Base-by-base conservation (phyloP, 257 asterid genomes). In the Solanum dulcamara region DNA sequence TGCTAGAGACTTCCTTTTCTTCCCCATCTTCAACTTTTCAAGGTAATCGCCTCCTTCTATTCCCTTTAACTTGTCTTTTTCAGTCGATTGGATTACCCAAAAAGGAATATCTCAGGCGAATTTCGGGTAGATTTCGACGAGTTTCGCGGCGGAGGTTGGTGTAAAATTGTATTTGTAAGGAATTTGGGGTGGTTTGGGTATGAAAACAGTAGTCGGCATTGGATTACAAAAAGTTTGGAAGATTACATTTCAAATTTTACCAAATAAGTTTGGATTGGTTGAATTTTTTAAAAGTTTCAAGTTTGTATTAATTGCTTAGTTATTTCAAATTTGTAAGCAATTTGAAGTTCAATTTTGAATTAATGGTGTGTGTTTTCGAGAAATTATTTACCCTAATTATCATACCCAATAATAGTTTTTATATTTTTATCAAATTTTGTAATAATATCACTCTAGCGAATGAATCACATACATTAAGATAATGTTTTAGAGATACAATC, bases 1-100 rank as follows among this genome's bases (percentile, higher is more conserved):
- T 51, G 97, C 93, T 80, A 92, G 91, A 83, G 98, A 94, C 91
- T 96, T 96, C 92, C 98, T 91, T 91, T 96, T 96, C 94, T 94
- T 96, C 30, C 91, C 96, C 99, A 96, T 95, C 88, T 46, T 32
- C 13, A 51, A 82, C 4, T 53, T 57, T 48, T 12, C 30, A 2
- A 13, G 37, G 44, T 12, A 35, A 59, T 37, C 67, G 67, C 67
- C 30, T 30, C n/a, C 64, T 26, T 30, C 11, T 24, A 20, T 28
- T 20, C 84, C 37, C n/a, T 38, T 35, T 28, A 18, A 64, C 33
- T 59, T 60, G 60, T 81, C 17, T 83, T 38, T 40, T 60, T 33
- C 59, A 82, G 13, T 4, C 40, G 33, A 6, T 67, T 2, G 15
- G 38, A 60, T 35, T 15, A 32, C 12, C 77, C 44, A 8, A 26